Percentiles rank a stretch among this genome's conserved stretches.
Evolutionary conservation across 306 rosid species (phyloP).

Genomic region (Pyrus bretschneideri): DNA sequence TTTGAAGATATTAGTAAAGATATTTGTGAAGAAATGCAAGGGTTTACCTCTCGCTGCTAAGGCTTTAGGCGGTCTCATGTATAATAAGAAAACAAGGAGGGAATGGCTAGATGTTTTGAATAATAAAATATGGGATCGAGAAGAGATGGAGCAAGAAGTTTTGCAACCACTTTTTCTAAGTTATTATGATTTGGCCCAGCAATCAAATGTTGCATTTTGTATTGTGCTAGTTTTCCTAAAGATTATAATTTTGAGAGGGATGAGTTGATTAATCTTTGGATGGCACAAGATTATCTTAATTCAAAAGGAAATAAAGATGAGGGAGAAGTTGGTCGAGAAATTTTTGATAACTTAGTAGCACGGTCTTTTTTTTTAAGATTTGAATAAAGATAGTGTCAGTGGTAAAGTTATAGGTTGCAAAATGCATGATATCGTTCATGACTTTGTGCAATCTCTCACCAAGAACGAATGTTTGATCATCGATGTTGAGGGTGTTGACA

Average conservation of each 20-base stretch:
- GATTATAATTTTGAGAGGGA: too few species aligned
- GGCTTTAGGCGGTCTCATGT: not conserved
- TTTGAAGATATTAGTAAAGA: not conserved
- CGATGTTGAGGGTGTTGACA: not conserved
- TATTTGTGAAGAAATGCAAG: not conserved
- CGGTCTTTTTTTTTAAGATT: not conserved
- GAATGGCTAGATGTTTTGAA: constrained; percentile 4
- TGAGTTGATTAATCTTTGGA: not conserved
- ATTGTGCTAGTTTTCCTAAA: too few species aligned
- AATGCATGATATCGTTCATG: too few species aligned
- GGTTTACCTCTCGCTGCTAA: not conserved
- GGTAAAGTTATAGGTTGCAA: too few species aligned
- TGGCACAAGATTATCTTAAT: not conserved
- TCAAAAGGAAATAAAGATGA: not conserved
- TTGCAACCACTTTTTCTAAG: not conserved
- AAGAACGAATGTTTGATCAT: too few species aligned
- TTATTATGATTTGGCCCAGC: too few species aligned
- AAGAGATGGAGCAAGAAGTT: not conserved
- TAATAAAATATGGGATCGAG: not conserved
- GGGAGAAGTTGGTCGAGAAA: not conserved
- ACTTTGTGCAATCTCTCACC: too few species aligned
- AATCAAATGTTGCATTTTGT: too few species aligned
- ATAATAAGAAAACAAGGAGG: not conserved
- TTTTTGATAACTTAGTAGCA: not conserved
- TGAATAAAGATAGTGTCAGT: not conserved